Evolutionary conservation across 129 eudicot species (phyloP).

Genomic region (Tagetes erecta): DNA sequence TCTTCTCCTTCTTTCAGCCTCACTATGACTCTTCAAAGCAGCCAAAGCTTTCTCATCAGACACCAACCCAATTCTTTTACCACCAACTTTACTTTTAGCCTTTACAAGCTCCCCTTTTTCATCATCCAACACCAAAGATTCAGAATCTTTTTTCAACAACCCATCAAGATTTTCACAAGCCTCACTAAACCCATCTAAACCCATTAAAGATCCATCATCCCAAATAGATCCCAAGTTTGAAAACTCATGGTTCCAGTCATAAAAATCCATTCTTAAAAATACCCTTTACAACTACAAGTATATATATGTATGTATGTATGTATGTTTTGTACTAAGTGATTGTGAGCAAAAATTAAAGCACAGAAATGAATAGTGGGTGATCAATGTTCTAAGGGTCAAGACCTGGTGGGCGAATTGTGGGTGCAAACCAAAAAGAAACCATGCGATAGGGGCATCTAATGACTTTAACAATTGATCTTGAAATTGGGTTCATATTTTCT

Average conservation of each 20-base stretch:
- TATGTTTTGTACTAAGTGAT: constrained; percentile 17
- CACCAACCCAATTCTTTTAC: constrained; percentile 37
- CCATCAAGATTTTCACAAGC: constrained; percentile 39
- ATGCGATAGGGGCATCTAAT: constrained; percentile 44
- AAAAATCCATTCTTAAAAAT: constrained; percentile 38
- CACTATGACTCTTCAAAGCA: constrained; percentile 91
- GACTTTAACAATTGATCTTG: constrained; percentile 36
- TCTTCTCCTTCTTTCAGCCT: constrained; percentile 92
- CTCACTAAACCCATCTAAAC: constrained; percentile 31
- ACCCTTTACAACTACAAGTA: constrained; percentile 31
- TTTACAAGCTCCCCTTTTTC: constrained; percentile 58
- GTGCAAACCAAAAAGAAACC: constrained; percentile 85
- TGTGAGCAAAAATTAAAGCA: constrained; percentile 2
- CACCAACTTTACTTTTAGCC: constrained; percentile 32
- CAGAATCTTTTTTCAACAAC: constrained; percentile 24
- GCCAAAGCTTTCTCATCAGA: constrained; percentile 64
- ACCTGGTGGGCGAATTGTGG: constrained; percentile 89
- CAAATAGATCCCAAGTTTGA: constrained; percentile 33
- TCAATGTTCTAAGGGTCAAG: constrained; percentile 49
- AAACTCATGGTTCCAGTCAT: constrained; percentile 34
- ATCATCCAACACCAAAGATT: constrained; percentile 56
- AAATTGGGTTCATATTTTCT: constrained; percentile 47
- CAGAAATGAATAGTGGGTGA: background rate
- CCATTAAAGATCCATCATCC: constrained; percentile 32
- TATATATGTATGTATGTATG: background rate